Conservation (phyloP, 179 eudicot species). For the Silene noctiflora region DNA sequence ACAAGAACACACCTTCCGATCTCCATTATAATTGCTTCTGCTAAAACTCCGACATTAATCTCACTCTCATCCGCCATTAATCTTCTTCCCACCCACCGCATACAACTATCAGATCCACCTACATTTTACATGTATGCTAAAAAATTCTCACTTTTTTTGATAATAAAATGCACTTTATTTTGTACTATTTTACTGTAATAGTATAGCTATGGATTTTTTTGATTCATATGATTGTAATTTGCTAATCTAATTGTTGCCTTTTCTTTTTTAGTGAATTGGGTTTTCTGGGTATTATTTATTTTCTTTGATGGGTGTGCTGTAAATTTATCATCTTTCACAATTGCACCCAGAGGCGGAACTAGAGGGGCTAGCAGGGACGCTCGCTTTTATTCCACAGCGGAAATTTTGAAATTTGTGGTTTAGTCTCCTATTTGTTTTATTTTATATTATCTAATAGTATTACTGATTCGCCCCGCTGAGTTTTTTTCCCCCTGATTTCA, state of each 20-base stretch:
- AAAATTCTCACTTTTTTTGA: background rate
- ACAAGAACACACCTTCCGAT: background rate
- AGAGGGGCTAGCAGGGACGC: too few relatives aligned
- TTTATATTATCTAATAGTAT: too few relatives aligned
- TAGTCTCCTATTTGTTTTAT: too few relatives aligned
- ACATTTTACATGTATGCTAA: conserved; percentile 24
- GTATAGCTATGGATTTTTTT: background rate
- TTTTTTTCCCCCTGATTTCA: too few relatives aligned
- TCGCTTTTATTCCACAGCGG: too few relatives aligned
- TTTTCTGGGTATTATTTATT: conserved; percentile 27
- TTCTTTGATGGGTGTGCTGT: conserved; percentile 2
- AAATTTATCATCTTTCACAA: background rate
- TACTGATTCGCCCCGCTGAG: too few relatives aligned
- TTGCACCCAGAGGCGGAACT: too few relatives aligned
- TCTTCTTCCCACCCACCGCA: background rate
- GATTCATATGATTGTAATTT: background rate
- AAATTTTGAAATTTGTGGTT: too few relatives aligned
- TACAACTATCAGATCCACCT: conserved; percentile 22
- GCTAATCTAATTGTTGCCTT: conserved; percentile 1
- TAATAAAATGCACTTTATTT: background rate
- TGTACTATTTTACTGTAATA: background rate
- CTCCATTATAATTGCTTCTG: background rate
- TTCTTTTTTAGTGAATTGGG: conserved; percentile 11
- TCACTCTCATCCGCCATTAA: background rate
- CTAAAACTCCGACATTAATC: background rate